Base-by-base conservation (phyloP, 495 filamentous ascomycete species). In the Hapsidospora chrysogenum region DNA sequence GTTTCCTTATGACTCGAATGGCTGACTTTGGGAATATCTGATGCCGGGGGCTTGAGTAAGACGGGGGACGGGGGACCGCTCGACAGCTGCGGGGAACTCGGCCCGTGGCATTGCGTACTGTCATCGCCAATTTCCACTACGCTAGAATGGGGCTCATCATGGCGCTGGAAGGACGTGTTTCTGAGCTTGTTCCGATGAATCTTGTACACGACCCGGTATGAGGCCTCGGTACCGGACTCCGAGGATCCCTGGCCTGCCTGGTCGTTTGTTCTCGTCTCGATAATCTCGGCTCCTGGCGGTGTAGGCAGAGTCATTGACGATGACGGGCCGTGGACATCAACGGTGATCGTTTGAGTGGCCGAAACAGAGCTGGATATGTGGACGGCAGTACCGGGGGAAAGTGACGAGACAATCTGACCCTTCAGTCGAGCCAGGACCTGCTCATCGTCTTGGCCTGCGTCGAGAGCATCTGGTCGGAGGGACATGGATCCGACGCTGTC, bases 291-390 rank as follows among this genome's bases (percentile, higher is more conserved):
- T 0, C 75, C 73, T 1, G 73, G 68, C 2, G 78, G 76, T 8
- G 78, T 68, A 7, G 64, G 52, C 17, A 85, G 63, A 11, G 73
- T 66, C 3, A 71, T 59, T 16, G 58, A 58, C 14, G 69, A 59
- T n/a, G n/a, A n/a, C 18, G 72, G 60, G 28, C 80, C 74, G 13
- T 61, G 71, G 14, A 84, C 69, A 37, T 83, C 76, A 3, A 85
- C 76, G 0, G 76, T 81, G 41, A 84, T 75, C 0, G 68, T 82
- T 33, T 74, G 74, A 3, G 71, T 76, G 5, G 73, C 80, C 14
- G 67, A 61, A 7, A 68, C 58, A 16, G 74, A 69, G 2, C 74
- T 76, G 7, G 62, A 72, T 30, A 85, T 74, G 5, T 75, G 77
- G 23, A 80, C 71, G 33, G 58, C 57, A 2, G 70, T 61, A 36